Evolutionary conservation across 768 basidiomycete species (phyloP), one percentile per base, ranked within the genome.

Genomic region (Kwoniella shandongensis): DNA sequence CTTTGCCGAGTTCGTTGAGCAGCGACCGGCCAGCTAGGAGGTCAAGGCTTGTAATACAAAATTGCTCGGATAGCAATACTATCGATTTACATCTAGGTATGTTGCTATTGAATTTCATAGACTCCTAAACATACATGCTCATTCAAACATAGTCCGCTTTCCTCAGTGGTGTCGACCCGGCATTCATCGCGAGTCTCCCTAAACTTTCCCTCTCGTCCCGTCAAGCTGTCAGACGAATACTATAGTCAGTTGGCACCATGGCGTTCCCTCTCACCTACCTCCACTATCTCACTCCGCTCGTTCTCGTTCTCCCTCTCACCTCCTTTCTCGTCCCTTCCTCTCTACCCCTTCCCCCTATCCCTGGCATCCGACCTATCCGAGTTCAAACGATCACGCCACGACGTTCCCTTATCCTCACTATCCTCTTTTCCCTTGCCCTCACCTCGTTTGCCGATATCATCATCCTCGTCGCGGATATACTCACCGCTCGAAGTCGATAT

Each of bases 371-470:
- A 41, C 69, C 71, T 11, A 66, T 76, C 63, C 65, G 67, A 3
- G 60, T 84, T 84, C 63, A 89, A 53, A 82, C 81, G 54, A 80
- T 82, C 58, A 80, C 85, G 50, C 91, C 91, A 39, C 86, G 92
- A 70, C 84, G 87, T 57, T 82, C 82, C 39, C 77, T 85, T 58
- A 91, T 97, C 72, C 81, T 92, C 44, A 74, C 81, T 40, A 79
- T 89, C 59, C 80, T 93, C 44, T 83, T 86, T 47, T 78, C 91
- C 51, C 72, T 81, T 22, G 82, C 88, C n/a, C 74, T 86, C 48
- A 85, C 87, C 15, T 93, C 85, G 73, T 80, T 93, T 48, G 76
- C 84, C 27, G 90, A 94, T 70, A 91, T 89, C 13, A 79, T 86
- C 29, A 80, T 86, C 15, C 86, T 88, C 66, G 83, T 87, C 40